Evolutionary conservation across 345 rosid species (phyloP), one percentile per base, ranked within the genome.

Genomic region (Cardamine occulta): DNA sequence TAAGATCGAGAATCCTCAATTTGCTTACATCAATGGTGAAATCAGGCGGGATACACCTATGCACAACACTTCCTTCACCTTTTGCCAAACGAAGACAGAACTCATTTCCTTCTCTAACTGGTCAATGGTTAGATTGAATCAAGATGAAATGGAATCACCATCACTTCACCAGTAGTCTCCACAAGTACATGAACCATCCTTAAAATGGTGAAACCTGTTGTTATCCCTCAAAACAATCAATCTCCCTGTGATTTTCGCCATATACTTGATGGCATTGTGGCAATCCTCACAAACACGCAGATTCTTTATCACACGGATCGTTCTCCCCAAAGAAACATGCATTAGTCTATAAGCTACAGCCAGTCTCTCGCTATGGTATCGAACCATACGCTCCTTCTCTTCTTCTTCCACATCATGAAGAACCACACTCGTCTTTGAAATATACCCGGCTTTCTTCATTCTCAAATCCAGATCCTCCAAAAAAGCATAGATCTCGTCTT

Each of bases 401-500:
- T 89, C 94, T 75, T 89, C 88, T 35, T 86, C 91, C 11, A 89
- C 94, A 72, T 89, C 94, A 75, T 89, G 90, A 53, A 89, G 81
- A 64, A 89, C 89, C 80, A 86, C 79, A 21, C 82, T 86, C 54
- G 86, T 84, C 35, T 88, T 83, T 24, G 81, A 81, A 12, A 83
- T 78, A 73, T 83, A 87, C 59, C 91, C 90, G 21, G 84, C 87
- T 44, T 28, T 82, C 85, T 82, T 89, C 85, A 89, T 80, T 80
- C 79, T 87, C 54, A 83, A 58, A 76, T 83, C 83, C 75, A 89
- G 78, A 71, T 86, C 94, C 52, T 87, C 90, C 74, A 87, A 57
- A 69, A 79, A 87, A 18, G 85, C 76, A 57, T 84, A 83, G 72
- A 89, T 86, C 80, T 77, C 77, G 19, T 84, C 82, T 80, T 45